Evolutionary conservation across 1,284 basidiomycete species (phyloP).

Genomic region (Hemileia vastatrix): DNA sequence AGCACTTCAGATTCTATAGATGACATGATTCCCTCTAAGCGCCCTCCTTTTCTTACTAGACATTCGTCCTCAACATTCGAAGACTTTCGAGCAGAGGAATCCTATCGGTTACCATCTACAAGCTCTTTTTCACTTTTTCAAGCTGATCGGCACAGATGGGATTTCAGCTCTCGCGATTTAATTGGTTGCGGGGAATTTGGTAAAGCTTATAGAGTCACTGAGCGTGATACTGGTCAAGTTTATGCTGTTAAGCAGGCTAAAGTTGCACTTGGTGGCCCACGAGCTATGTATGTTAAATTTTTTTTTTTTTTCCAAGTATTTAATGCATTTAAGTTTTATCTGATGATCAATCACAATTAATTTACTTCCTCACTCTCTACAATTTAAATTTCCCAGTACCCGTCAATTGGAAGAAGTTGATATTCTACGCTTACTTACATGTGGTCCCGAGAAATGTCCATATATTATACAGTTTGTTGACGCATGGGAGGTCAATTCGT

Average conservation of each 20-base stretch:
- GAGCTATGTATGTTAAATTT: conserved; percentile 62
- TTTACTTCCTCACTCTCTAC: too few species aligned
- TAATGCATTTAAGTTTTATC: not conserved
- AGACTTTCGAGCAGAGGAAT: not conserved
- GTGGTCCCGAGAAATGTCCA: conserved; percentile 48
- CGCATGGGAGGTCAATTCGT: conserved; percentile 91
- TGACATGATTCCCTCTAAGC: too few species aligned
- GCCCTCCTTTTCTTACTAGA: not conserved
- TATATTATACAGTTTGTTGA: conserved; percentile 86
- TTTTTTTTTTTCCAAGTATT: conserved; percentile 7
- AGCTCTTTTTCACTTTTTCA: too few species aligned
- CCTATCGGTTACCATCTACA: not conserved
- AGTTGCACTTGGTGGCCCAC: conserved; percentile 71
- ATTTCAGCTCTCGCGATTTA: conserved; percentile 9
- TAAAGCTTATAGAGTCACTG: conserved; percentile 12
- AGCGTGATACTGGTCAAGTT: conserved; percentile 47
- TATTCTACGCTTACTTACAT: conserved; percentile 69
- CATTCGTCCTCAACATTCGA: conserved; percentile 3
- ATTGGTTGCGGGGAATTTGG: conserved; percentile 19
- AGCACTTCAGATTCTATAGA: too few species aligned
- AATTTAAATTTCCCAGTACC: conserved; percentile 56
- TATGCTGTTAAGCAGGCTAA: conserved; percentile 94
- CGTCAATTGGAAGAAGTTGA: conserved; percentile 93
- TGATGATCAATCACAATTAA: conserved; percentile 27
- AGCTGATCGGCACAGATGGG: not conserved